These are phyloP conservation scores for Phaeodactylum tricornutum DNA, from an alignment of 108 stramenopile species.

Conservation along the genomic window DNA sequence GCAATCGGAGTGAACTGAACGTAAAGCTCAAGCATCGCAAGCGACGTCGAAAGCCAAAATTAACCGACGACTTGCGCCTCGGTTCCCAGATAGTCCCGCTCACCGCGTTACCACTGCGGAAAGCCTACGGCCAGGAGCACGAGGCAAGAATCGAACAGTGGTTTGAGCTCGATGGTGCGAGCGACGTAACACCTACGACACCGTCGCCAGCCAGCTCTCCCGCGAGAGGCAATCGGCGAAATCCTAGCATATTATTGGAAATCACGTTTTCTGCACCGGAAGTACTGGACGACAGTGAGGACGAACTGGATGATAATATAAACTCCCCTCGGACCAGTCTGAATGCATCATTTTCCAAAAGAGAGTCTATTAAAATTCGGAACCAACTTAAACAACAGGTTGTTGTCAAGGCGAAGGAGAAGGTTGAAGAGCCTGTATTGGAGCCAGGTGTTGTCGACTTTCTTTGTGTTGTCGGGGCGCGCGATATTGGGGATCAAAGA, in stretches of 20 bases:
- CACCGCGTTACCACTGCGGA: conserved; percentile 42
- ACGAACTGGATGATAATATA: conserved; percentile 33
- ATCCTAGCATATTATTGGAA: conserved; percentile 70
- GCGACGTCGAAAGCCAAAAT: conserved; percentile 5
- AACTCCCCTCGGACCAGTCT: conserved; percentile 2
- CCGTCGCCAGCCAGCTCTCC: neutral
- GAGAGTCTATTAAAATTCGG: conserved; percentile 10
- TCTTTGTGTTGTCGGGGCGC: conserved; percentile 61
- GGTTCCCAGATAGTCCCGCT: conserved; percentile 60
- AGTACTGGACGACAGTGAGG: conserved; percentile 52
- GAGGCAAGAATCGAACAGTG: conserved; percentile 57
- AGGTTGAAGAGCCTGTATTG: conserved; percentile 54
- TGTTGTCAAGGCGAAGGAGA: conserved; percentile 10
- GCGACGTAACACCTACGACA: neutral
- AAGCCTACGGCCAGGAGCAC: conserved; percentile 10
- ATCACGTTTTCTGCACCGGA: conserved; percentile 43
- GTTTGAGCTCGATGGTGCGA: conserved; percentile 33
- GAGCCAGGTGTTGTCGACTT: conserved; percentile 72
- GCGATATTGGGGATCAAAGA: conserved; percentile 66
- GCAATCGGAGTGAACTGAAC: conserved; percentile 1
- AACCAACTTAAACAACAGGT: conserved; percentile 13
- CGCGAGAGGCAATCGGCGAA: conserved; percentile 26
- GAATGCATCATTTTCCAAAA: conserved; percentile 17
- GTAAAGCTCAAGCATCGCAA: neutral
- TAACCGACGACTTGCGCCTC: conserved; percentile 40